Evolutionary conservation across 441 rosid genomes (phyloP).

Genomic region (Cnidoscolus chayamansa): DNA sequence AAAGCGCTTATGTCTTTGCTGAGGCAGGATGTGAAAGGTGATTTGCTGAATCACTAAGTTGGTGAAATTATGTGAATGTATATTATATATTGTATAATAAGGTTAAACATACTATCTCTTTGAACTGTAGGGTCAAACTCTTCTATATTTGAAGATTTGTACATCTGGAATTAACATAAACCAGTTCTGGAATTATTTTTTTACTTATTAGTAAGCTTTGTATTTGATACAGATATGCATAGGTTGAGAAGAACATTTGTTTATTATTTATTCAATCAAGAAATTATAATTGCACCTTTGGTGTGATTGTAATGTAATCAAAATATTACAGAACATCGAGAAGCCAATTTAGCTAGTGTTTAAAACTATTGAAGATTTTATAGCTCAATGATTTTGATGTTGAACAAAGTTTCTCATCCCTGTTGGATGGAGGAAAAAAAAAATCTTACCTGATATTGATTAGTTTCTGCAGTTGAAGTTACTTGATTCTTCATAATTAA

Average conservation of each 20-base stretch:
- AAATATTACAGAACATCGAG: not conserved
- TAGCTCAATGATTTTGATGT: conserved; percentile 1
- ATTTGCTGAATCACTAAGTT: conserved; percentile 10
- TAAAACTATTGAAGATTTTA: not conserved
- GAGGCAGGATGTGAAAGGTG: conserved; percentile 98
- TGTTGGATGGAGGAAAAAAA: not conserved
- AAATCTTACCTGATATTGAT: not conserved
- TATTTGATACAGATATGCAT: not conserved
- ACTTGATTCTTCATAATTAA: not conserved
- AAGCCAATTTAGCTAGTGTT: not conserved
- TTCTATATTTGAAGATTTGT: not conserved
- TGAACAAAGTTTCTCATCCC: not conserved
- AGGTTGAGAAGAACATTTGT: not conserved
- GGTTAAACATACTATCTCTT: not conserved
- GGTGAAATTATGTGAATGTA: too few relatives aligned
- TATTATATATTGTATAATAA: not conserved
- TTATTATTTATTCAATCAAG: not conserved
- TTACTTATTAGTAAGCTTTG: not conserved
- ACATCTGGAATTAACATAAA: not conserved
- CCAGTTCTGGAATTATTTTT: not conserved
- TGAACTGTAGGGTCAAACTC: not conserved
- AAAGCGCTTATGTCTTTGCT: conserved; percentile 89
- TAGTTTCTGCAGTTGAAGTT: not conserved
- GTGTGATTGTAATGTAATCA: not conserved
- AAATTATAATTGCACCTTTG: not conserved